phyloP scores from a whole-genome alignment of 768 basidiomycete genomes.

The Pleurotus sapidus region DNA sequence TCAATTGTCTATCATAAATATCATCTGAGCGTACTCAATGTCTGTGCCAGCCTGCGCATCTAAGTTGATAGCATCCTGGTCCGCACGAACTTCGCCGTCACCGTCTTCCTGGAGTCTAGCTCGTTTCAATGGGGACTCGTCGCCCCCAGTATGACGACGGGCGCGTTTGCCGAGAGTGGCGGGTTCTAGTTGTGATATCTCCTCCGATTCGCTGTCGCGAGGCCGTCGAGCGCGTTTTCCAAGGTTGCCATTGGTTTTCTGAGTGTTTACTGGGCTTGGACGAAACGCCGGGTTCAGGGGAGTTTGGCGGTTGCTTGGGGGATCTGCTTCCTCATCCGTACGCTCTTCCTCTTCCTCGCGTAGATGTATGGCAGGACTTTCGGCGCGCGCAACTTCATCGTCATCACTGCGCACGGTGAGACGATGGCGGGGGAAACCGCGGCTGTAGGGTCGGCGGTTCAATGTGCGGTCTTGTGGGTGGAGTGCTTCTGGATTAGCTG shows the following conservation, averaged over 20 bases:
- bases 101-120: neutral
- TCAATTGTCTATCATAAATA: neutral
- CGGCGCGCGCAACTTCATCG: neutral
- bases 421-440: neutral
- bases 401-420: neutral
- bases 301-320: neutral
- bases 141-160: neutral
- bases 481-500: neutral
- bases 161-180: neutral
- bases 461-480: neutral
- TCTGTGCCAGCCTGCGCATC: neutral
- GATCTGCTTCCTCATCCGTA: neutral
- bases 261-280: neutral
- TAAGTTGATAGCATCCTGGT: neutral
- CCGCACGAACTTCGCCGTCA: neutral
- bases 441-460: neutral
- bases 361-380: neutral
- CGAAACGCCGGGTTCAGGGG: neutral
- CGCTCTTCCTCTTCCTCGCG: neutral
- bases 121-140: neutral
- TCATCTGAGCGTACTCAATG: neutral
- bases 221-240: slow-evolving; percentile 7
- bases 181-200: neutral
- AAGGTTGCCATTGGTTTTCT: neutral
- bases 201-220: neutral